phyloP scores from a whole-genome alignment of 306 rosid genomes.

The Gastrolobium bilobum region DNA sequence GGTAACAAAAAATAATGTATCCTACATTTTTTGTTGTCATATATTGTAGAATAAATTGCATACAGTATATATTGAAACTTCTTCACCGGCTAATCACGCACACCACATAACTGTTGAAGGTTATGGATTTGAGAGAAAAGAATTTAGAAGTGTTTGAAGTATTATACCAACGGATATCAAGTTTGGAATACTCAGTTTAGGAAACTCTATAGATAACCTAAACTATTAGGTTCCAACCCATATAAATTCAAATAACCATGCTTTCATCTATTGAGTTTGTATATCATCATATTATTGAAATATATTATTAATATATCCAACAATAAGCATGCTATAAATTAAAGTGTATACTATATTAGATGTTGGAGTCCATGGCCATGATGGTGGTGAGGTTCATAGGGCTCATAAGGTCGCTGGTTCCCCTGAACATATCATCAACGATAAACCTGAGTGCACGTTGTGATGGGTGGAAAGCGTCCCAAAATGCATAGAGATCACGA shows the following conservation, averaged over 20 bases:
- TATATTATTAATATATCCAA: too few relatives aligned
- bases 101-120: too few relatives aligned
- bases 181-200: too few relatives aligned
- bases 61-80: background rate
- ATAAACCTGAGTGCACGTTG: slow-evolving; percentile 59
- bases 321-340: background rate
- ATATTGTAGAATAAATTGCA: background rate
- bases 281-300: too few relatives aligned
- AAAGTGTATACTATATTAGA: slow-evolving; percentile 26
- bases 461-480: slow-evolving; percentile 64
- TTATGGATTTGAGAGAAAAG: too few relatives aligned
- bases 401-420: slow-evolving; percentile 45
- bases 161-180: too few relatives aligned
- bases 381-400: slow-evolving; percentile 71
- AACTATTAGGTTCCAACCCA: too few relatives aligned
- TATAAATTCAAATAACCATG: too few relatives aligned
- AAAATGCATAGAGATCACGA: slow-evolving; percentile 51
- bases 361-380: slow-evolving; percentile 54
- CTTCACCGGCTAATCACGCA: too few relatives aligned
- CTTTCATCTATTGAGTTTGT: too few relatives aligned
- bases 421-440: slow-evolving; percentile 43
- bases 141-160: too few relatives aligned
- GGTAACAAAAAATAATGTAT: background rate
- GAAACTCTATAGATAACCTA: too few relatives aligned
- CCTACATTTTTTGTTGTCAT: background rate